phyloP scores from a whole-genome alignment of 2,329 filamentous ascomycete species.

The Coleophoma cylindrospora region DNA sequence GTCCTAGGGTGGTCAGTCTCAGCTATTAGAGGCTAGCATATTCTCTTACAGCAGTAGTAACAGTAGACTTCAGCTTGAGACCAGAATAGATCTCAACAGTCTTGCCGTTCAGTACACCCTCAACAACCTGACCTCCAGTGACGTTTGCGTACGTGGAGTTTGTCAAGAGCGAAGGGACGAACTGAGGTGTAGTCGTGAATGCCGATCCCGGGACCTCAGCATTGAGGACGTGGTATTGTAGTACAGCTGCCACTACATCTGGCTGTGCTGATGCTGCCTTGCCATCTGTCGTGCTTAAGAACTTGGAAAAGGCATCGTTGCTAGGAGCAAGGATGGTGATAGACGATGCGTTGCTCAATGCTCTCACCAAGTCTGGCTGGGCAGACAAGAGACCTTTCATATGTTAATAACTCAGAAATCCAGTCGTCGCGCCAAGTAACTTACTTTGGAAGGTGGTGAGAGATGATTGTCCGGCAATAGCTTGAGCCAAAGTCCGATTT shows the following conservation, averaged over 20 bases:
- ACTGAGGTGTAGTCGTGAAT: slow-evolving; percentile 28
- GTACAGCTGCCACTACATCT: slow-evolving; percentile 22
- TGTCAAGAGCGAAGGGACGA: slow-evolving; percentile 35
- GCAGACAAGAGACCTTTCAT: background rate
- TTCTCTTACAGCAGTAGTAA: slow-evolving; percentile 23
- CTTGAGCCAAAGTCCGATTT: background rate
- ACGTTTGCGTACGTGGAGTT: slow-evolving; percentile 39
- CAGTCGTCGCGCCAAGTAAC: background rate
- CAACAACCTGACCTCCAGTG: slow-evolving; percentile 39
- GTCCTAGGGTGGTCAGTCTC: slow-evolving; percentile 23
- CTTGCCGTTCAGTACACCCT: slow-evolving; percentile 30
- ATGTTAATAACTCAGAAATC: background rate
- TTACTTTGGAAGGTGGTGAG: slow-evolving; percentile 1
- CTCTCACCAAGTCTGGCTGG: background rate
- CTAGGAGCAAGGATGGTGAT: slow-evolving; percentile 41
- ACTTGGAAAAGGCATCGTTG: slow-evolving; percentile 23
- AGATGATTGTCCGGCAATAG: background rate
- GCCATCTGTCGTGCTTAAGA: slow-evolving; percentile 15
- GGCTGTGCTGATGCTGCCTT: slow-evolving; percentile 23
- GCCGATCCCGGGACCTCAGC: slow-evolving; percentile 10
- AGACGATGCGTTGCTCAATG: slow-evolving; percentile 30
- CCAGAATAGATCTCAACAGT: slow-evolving; percentile 29
- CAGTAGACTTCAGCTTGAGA: slow-evolving; percentile 32
- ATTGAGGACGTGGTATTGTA: slow-evolving; percentile 23
- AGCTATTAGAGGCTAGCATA: background rate